Base-by-base conservation (phyloP, 805 yeast genomes). In the Wickerhamiella sorbophila region DNA sequence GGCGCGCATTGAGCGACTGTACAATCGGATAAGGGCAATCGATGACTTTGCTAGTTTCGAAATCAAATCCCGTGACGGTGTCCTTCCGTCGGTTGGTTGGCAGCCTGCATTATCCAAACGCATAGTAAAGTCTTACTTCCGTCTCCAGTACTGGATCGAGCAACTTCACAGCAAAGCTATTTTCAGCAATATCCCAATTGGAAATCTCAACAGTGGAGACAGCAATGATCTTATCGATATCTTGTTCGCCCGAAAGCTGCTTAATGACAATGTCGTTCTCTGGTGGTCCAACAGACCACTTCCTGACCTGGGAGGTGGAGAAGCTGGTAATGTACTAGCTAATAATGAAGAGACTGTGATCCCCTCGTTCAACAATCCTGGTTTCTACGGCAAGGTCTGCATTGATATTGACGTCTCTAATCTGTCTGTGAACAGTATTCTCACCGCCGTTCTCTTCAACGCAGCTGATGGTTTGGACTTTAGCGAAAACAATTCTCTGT, bases 271-370 rank as follows among this genome's bases (percentile, higher is more conserved):
- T 45, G 72, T 82, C 33, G 79, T 88, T 4, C 63, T 93, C 24
- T 91, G 98, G 97, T 91, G 98, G 97, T 82, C 94, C 0, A 73
- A 77, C 3, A 67, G 69, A 15, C 81, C 88, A 1, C 60, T 71
- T 36, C 88, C 95, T 0, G 95, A 85, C 54, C 78, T 74, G 53
- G 96, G 95, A 24, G 95, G 94, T 1, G 55, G 64, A 34, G 87
- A 85, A 56, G 72, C 70, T 51, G 91, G 81, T 52, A 8, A 12
- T 12, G 12, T 12, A 6, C 12, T 24, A 12, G 29, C 29, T 12
- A 24, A 6, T 12, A 24, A 24, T 24, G 65, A 63, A 18, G 75
- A 75, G 44, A 47, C 64, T 9, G 56, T 64, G 18, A 22, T 38
- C n/a, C 33, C 24, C 33, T n/a, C 18, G 5, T 17, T 24, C 38